Evolutionary conservation across 306 rosid genomes (phyloP).

Genomic region (Pyrus betulifolia): DNA sequence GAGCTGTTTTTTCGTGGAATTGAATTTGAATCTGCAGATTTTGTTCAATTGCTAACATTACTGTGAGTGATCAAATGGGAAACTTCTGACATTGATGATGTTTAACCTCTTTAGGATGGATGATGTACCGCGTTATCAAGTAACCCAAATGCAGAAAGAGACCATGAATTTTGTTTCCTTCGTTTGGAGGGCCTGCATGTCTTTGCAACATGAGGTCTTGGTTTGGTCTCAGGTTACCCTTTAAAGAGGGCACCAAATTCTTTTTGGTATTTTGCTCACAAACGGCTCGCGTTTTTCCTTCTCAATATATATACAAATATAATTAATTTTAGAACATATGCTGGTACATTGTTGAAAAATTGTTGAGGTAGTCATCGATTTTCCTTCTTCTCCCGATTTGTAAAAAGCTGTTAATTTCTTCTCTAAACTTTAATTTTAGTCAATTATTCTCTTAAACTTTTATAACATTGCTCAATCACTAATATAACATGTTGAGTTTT

Average conservation of each 20-base stretch:
- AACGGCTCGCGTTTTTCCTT: neutral
- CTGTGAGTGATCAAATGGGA: neutral
- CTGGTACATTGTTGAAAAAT: neutral
- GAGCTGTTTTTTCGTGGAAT: neutral
- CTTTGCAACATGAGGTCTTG: neutral
- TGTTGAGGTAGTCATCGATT: too few species aligned
- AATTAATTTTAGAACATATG: neutral
- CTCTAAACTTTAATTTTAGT: too few species aligned
- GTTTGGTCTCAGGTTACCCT: constrained; percentile 4
- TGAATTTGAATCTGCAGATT: neutral
- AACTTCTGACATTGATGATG: neutral
- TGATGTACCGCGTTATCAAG: constrained; percentile 4
- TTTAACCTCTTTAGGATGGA: neutral
- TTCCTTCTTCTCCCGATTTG: too few species aligned
- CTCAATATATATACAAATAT: neutral
- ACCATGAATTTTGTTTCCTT: neutral
- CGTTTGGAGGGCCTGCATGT: neutral
- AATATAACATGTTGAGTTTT: neutral
- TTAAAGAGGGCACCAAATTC: neutral
- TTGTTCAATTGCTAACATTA: neutral
- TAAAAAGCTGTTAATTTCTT: too few species aligned
- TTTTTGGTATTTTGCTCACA: neutral
- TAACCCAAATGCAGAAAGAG: neutral
- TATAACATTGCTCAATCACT: neutral
- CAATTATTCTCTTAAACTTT: rapidly evolving